Evolutionary conservation across 2,329 filamentous ascomycete genomes (phyloP).

Genomic region (Venturia effusa): DNA sequence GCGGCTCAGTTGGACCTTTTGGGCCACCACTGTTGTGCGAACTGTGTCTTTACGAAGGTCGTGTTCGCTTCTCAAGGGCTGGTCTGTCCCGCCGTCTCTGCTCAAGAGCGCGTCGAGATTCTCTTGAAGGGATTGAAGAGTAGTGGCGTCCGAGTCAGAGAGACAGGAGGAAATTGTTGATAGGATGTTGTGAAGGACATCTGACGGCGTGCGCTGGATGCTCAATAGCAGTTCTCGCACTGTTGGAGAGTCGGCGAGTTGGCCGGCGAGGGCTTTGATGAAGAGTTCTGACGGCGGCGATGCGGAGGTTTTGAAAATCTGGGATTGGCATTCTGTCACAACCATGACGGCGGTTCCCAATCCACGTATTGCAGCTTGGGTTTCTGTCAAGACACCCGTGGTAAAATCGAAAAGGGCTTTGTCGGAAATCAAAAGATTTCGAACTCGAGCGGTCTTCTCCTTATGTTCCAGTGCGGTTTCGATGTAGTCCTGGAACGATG

Average conservation of each 20-base stretch:
- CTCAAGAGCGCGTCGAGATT: background rate
- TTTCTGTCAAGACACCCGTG: constrained; percentile 22
- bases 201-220: constrained; percentile 50
- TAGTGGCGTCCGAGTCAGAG: constrained; percentile 18
- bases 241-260: constrained; percentile 40
- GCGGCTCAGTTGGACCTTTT: constrained; percentile 69
- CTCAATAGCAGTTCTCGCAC: constrained; percentile 44
- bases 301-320: constrained; percentile 25
- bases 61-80: constrained; percentile 60
- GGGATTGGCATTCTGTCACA: constrained; percentile 26
- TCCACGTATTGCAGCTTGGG: constrained; percentile 28
- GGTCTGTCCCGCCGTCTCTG: constrained; percentile 11
- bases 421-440: constrained; percentile 51
- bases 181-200: constrained; percentile 38
- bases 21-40: constrained; percentile 68
- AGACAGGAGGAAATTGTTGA: constrained; percentile 24
- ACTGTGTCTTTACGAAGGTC: constrained; percentile 58
- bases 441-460: constrained; percentile 19
- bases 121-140: constrained; percentile 21
- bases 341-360: constrained; percentile 29
- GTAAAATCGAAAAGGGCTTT: constrained; percentile 40
- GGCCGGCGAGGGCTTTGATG: constrained; percentile 47
- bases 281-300: constrained; percentile 42
- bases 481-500: constrained; percentile 49
- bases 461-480: constrained; percentile 40